Evolutionary conservation across 179 eudicot genomes (phyloP), one percentile per base, ranked within the genome.

Genomic region (Vitellaria paradoxa): DNA sequence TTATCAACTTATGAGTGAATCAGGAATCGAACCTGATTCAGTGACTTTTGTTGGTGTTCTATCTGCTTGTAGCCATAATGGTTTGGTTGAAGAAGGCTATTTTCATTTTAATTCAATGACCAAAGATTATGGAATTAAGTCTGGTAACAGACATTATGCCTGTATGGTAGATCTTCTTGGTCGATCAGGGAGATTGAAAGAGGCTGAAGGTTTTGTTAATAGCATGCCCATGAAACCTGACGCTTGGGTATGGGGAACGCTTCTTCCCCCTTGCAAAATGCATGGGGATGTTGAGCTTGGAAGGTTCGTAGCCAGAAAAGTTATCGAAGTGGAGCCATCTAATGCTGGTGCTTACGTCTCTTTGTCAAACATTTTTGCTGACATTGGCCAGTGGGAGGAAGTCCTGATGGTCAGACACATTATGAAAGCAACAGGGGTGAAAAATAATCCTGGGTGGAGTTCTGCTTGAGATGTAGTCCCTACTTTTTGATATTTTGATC

Each of bases 151-250:
- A 57, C 98, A 95, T 80, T 95, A 91, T 74, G 86, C 91, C 1
- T 93, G 99, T 80, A 89, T 95, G 92, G 93, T 95, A 75, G 99
- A 93, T 86, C 68, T 95, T 75, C 97, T 95, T 78, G 92, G 97
- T 50, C 94, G 97, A 15, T 83, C 94, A 0, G 99, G 97, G 61
- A 85, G 88, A 82, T 75, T 93, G 46, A 79, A 88, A 64, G 97
- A 95, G 82, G 99, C 97, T 69, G 84, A 85, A 81, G 82, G 72
- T 70, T 91, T 93, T 76, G 87, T 93, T 49, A 52, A 80, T 0
- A 72, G 61, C 65, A 90, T 95, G 95, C 92, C 95, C 74, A 83
- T 90, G 55, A 55, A 85, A 85, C 87, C 97, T 10, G 85, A 90
- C 79, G 85, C 85, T 67, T 78, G 89, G 40, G 82, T 91, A 52